Evolutionary conservation across 306 rosid species (phyloP).

Genomic region (Cucumis hystrix): DNA sequence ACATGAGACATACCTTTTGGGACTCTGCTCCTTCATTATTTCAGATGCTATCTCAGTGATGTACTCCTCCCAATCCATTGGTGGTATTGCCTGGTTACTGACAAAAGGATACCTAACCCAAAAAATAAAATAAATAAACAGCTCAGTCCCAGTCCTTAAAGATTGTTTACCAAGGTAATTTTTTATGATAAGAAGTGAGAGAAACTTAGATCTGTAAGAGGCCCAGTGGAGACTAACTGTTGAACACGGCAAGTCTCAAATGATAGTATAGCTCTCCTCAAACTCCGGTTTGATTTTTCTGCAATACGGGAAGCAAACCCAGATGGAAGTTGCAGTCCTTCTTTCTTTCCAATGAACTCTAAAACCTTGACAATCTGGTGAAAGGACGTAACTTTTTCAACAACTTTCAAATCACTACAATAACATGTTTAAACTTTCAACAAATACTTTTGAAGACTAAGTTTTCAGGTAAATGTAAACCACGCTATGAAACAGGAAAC

Average conservation of each 20-base stretch:
- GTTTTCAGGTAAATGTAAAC: background rate
- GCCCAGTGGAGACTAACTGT: constrained; percentile 41
- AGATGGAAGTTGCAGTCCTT: constrained; percentile 72
- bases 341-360: constrained; percentile 73
- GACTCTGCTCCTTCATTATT: constrained; percentile 97
- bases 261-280: constrained; percentile 74
- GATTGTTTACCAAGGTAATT: background rate
- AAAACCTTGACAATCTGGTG: constrained; percentile 57
- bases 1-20: constrained; percentile 50
- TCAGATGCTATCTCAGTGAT: constrained; percentile 77
- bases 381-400: background rate
- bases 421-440: background rate
- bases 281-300: constrained; percentile 70
- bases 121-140: constrained; percentile 9
- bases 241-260: constrained; percentile 87
- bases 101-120: constrained; percentile 76
- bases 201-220: background rate
- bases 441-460: background rate
- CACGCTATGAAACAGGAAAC: background rate
- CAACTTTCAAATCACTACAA: background rate
- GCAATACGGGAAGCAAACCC: constrained; percentile 63
- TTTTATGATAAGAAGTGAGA: background rate
- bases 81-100: constrained; percentile 53
- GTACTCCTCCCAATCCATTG: constrained; percentile 98
- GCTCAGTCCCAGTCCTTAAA: constrained; percentile 8